Conservation (phyloP, 176 grass and related monocot species). For the Puccinellia tenuiflora region DNA sequence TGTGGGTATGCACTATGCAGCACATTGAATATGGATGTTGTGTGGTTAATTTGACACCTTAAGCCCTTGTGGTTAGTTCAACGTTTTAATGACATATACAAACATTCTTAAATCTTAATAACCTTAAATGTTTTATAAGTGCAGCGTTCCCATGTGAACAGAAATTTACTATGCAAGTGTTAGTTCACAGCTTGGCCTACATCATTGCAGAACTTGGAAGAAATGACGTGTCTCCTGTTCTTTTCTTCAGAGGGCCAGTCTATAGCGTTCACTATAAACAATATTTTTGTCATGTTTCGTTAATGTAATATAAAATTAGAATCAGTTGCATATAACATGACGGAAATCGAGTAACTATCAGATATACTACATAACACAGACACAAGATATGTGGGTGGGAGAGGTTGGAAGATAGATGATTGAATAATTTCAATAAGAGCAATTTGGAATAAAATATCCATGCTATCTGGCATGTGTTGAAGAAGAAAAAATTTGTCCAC, state of each 20-base stretch:
- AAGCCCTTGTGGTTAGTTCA: neutral
- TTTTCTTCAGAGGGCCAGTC: neutral
- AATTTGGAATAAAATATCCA: neutral
- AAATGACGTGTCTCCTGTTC: neutral
- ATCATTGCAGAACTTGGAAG: neutral
- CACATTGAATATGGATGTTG: neutral
- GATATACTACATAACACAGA: neutral
- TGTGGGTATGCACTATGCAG: conserved; percentile 64
- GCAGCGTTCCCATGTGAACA: neutral
- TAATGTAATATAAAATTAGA: neutral
- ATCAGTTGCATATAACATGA: neutral
- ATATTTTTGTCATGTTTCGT: neutral
- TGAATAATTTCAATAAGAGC: neutral
- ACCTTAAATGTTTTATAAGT: too few species aligned
- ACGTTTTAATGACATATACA: neutral
- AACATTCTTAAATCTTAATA: neutral
- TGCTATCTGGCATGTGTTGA: neutral
- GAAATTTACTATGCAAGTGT: neutral
- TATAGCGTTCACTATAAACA: neutral
- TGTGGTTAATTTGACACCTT: neutral
- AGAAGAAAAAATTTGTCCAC: neutral
- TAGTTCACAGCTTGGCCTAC: neutral
- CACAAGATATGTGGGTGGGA: neutral
- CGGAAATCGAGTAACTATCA: neutral
- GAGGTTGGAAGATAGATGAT: neutral